These are phyloP conservation scores for Mikania micrantha DNA, from an alignment of 129 eudicot species.

Conservation along the genomic window DNA sequence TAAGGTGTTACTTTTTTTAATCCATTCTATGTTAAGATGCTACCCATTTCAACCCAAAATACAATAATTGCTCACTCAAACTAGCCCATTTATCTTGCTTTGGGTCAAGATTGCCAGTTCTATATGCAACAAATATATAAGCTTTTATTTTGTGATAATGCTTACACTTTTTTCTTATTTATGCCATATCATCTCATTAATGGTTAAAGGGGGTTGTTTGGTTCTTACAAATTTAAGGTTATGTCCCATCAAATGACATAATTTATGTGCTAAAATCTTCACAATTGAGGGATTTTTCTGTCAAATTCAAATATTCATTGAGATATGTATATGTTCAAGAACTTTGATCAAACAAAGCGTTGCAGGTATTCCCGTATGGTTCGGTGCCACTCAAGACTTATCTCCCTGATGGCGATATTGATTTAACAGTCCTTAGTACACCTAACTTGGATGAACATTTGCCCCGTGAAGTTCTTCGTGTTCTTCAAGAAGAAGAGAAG, in stretches of 20 bases:
- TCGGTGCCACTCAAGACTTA: constrained; percentile 95
- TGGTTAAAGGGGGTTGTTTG: constrained; percentile 1
- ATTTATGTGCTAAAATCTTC: not conserved
- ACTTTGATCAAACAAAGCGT: not conserved
- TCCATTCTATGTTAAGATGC: too few relatives aligned
- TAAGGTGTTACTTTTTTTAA: too few relatives aligned
- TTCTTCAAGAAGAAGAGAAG: constrained; percentile 61
- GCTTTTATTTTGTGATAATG: too few relatives aligned
- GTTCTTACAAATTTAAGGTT: not conserved
- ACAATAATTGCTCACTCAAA: too few relatives aligned
- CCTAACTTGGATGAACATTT: constrained; percentile 43
- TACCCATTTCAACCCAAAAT: too few relatives aligned
- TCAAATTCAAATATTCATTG: not conserved
- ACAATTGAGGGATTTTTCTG: not conserved
- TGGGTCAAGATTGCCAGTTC: too few relatives aligned
- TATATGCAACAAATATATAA: too few relatives aligned
- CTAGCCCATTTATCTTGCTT: too few relatives aligned
- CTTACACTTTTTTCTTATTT: not conserved
- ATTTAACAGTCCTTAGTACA: constrained; percentile 58
- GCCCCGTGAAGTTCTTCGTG: constrained; percentile 64
- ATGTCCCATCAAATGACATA: not conserved
- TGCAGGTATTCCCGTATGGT: constrained; percentile 84
- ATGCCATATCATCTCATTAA: not conserved
- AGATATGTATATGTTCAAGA: not conserved
- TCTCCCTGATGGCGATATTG: constrained; percentile 96